Evolutionary conservation across 1,284 basidiomycete genomes (phyloP), one percentile per base, ranked within the genome.

Genomic region (Phlebopus sp.): DNA sequence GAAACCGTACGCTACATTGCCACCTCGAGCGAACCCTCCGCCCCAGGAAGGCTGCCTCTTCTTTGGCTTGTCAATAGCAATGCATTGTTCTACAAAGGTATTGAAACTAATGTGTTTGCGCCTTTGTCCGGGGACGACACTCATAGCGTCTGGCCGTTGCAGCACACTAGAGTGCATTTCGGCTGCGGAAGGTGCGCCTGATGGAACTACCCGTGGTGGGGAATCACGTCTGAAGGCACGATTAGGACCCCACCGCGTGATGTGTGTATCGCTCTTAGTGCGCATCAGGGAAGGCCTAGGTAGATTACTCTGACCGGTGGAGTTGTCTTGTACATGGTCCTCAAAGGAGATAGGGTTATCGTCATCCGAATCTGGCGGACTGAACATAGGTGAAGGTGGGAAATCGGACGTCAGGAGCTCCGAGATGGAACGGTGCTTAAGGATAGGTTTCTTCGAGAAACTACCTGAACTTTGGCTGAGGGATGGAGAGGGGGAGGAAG

Each of bases 31-130:
- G 30, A 25, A 37, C 1, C 44, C 32, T 14, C 39, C 17, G 29
- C 34, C 35, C 36, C 42, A 55, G 11, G 42, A 8, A 2, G 49
- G 32, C 21, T 46, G 48, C 36, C 50, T 59, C 57, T 58, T 58
- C 52, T 73, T 71, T 1, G 82, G 84, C 59, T 84, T 83, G 59
- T 90, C 87, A 61, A 99, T 87, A n/a, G 96, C 90, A 55, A 99
- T 96, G 64, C 86, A 94, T 68, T 98, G 97, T 69, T 98, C 92
- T 32, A 99, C 96, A 62, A 95, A 96, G 1, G 94, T 96, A 69
- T 98, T 98, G 79, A 99, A 99, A 59, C 82, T 90, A 71, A 99
- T 99, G 67, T 98, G 96, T 53, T 81, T 78, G 69, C 82, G 84
- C 68, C 81, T 81, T 59, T 76, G 58, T 68, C 70, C 55, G 69